Base-by-base conservation (phyloP, 169 alveolate genomes). In the Cryptosporidium ryanae region DNA sequence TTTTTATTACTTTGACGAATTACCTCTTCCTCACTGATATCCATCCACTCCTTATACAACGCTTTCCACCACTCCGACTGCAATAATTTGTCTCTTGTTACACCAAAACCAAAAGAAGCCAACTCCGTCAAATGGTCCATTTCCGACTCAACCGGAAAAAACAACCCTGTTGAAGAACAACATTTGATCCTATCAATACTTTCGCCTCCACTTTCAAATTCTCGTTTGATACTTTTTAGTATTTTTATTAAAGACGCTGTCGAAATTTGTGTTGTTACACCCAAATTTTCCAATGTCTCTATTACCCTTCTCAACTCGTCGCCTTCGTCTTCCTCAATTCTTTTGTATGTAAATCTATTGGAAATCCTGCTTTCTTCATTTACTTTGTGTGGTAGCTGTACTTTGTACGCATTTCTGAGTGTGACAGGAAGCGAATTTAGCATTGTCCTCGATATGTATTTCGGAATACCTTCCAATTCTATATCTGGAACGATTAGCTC, bases 301-400 rank as follows among this genome's bases (percentile, higher is more conserved):
- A 38, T 27, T 8, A 76, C 63, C 25, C 57, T 17, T 31, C 63
- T 55, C 44, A 65, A 76, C 64, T 76, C 87, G 23, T 61, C 54
- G 1, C 87, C 87, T 25, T 57, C 27, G 27, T 76, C 87, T n/a
- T 76, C 87, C 64, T 59, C 71, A 1, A 71, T 57, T 61, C 87
- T 76, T 29, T 5, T 18, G 25, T 27, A 59, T 43, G 64, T 25
- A 46, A 23, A 59, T 2, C 43, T 57, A 43, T 67, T 34, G 17
- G 76, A 61, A 17, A 5, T 57, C 18, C 6, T 61, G 21, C 15
- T 0, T n/a, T 55, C 66, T n/a, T 17, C 43, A 25, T 68, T 68
- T 38, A 38, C 3, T n/a, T 52, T 70, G 46, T 48, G 70, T 15
- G 71, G 52, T 21, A 55, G 43, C 15, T 31, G 65, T 15, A 23